Conservation (phyloP, 2,329 filamentous ascomycete species). For the Pyricularia grisea region DNA sequence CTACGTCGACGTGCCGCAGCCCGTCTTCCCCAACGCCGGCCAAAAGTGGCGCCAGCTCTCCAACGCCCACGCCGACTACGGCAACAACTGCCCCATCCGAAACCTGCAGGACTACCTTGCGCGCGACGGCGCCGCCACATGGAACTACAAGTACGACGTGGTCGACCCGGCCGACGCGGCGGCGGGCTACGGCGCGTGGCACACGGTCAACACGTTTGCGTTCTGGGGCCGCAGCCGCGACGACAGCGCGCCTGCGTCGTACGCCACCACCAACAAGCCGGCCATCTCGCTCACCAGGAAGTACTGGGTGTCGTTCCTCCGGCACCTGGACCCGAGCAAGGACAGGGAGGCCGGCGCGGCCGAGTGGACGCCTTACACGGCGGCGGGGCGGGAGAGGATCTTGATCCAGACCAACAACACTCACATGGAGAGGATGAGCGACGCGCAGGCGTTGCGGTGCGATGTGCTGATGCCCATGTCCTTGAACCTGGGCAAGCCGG, state of each 20-base stretch:
- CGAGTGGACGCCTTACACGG: constrained; percentile 35
- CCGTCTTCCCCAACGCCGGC: not conserved
- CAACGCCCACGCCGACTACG: constrained; percentile 1
- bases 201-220: constrained; percentile 56
- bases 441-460: not conserved
- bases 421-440: constrained; percentile 5
- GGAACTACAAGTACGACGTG: constrained; percentile 56
- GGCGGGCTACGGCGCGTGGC: constrained; percentile 52
- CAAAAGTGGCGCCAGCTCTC: constrained; percentile 1
- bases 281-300: constrained; percentile 54
- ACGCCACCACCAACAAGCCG: constrained; percentile 43
- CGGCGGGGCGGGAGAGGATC: not conserved
- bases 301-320: constrained; percentile 70
- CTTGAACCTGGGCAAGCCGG: constrained; percentile 2
- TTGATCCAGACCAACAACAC: constrained; percentile 5
- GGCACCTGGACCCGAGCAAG: constrained; percentile 54
- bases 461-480: not conserved
- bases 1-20: constrained; percentile 3
- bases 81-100: constrained; percentile 2
- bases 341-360: constrained; percentile 34
- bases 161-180: constrained; percentile 43
- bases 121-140: not conserved
- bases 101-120: constrained; percentile 1
- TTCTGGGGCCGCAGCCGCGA: constrained; percentile 56
- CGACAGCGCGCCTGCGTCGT: constrained; percentile 40